Evolutionary conservation across 2,329 filamentous ascomycete genomes (phyloP).

Genomic region (Macroventuria anomochaeta): DNA sequence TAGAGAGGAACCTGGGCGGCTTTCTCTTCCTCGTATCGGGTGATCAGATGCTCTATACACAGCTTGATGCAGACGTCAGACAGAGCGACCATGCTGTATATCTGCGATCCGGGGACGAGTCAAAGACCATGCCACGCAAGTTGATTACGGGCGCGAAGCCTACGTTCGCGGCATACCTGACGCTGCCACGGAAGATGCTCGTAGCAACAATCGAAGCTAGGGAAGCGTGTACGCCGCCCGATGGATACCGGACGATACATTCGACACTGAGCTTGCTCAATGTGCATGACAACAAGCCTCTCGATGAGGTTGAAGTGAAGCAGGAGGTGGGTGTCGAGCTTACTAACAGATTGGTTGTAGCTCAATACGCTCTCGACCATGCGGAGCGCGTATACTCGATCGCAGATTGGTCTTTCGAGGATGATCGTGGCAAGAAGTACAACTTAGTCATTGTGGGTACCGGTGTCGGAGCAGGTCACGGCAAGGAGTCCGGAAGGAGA

Average conservation of each 20-base stretch:
- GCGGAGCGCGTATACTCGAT: constrained; percentile 68
- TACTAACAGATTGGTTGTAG: constrained; percentile 52
- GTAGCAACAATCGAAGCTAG: constrained; percentile 54
- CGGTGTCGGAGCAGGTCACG: constrained; percentile 25
- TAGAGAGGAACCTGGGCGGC: constrained; percentile 50
- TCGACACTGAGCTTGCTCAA: constrained; percentile 43
- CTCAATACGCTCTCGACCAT: constrained; percentile 62
- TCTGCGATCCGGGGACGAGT: constrained; percentile 1
- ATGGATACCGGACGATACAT: constrained; percentile 46
- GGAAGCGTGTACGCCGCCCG: constrained; percentile 35
- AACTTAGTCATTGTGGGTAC: constrained; percentile 69
- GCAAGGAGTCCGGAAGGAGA: constrained; percentile 36
- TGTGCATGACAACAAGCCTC: constrained; percentile 27
- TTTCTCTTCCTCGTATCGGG: constrained; percentile 58
- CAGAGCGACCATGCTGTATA: constrained; percentile 12
- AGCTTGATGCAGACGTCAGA: constrained; percentile 50
- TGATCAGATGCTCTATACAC: constrained; percentile 56
- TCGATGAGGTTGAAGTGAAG: constrained; percentile 30
- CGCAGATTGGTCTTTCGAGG: constrained; percentile 67
- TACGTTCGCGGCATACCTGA: constrained; percentile 53
- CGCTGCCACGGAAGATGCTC: constrained; percentile 55
- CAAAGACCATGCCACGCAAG: constrained; percentile 37
- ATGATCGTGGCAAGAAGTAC: constrained; percentile 62
- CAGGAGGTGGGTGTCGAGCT: constrained; percentile 28
- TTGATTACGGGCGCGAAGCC: constrained; percentile 36